phyloP scores from a whole-genome alignment of 352 stramenopile genomes.

The Phytopythium delawarense region DNA sequence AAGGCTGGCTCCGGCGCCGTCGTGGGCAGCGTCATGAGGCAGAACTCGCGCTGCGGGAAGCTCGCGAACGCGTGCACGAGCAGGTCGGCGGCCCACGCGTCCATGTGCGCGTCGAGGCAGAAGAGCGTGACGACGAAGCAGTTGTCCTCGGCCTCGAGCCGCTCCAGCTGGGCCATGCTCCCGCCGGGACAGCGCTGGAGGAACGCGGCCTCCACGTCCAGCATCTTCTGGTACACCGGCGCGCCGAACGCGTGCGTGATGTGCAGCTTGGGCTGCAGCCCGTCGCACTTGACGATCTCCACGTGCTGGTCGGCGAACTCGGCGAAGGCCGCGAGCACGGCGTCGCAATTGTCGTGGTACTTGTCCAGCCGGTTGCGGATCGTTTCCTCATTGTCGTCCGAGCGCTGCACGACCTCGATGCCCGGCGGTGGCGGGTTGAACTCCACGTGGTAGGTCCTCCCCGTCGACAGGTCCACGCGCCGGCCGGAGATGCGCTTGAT shows the following conservation, averaged over 20 bases:
- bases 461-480: constrained; percentile 91
- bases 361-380: constrained; percentile 80
- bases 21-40: constrained; percentile 50
- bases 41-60: constrained; percentile 52
- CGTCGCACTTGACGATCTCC: constrained; percentile 57
- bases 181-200: constrained; percentile 21
- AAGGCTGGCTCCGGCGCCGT: constrained; percentile 41
- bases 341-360: constrained; percentile 69
- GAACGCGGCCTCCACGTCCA: constrained; percentile 26
- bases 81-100: constrained; percentile 36
- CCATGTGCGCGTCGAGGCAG: constrained; percentile 49
- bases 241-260: constrained; percentile 46
- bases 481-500: constrained; percentile 94
- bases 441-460: constrained; percentile 95
- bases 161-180: constrained; percentile 22
- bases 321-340: constrained; percentile 45
- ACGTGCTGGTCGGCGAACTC: constrained; percentile 18
- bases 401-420: constrained; percentile 77
- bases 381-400: constrained; percentile 93
- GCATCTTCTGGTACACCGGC: constrained; percentile 42
- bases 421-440: constrained; percentile 89
- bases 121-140: constrained; percentile 66
- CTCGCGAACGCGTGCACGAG: constrained; percentile 46
- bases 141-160: constrained; percentile 39
- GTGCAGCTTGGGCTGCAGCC: constrained; percentile 33